A percentile compares a stretch with the other conserved stretches of the same genome.
These are phyloP conservation scores for Phragmites australis DNA, from an alignment of 176 grass and related monocot genomes.

Conservation along the genomic window DNA sequence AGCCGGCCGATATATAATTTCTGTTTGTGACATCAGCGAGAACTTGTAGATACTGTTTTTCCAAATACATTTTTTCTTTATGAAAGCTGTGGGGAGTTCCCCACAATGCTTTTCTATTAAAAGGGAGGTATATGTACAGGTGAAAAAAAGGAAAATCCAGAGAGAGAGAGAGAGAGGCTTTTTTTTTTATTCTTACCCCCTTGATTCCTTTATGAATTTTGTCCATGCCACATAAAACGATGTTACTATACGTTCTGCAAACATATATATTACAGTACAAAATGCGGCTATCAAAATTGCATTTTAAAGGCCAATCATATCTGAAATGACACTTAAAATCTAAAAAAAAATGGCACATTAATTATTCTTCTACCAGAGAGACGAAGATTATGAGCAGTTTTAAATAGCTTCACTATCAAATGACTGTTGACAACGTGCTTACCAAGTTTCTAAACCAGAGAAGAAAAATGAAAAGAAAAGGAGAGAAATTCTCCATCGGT, in stretches of 20 bases:
- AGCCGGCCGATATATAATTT: too few species aligned
- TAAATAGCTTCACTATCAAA: not conserved
- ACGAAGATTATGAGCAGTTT: not conserved
- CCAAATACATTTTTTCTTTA: too few species aligned
- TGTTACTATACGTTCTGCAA: not conserved
- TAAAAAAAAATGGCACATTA: not conserved
- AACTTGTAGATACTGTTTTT: too few species aligned
- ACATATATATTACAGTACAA: not conserved
- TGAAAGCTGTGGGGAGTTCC: too few species aligned
- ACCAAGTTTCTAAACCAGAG: not conserved
- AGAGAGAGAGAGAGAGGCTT: too few species aligned
- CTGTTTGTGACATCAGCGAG: too few species aligned
- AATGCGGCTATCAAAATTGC: not conserved
- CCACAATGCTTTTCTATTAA: too few species aligned
- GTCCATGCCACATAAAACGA: not conserved
- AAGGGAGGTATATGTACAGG: too few species aligned
- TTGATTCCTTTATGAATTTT: too few species aligned
- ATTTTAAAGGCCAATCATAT: not conserved
- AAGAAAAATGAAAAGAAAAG: not conserved
- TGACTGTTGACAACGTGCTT: not conserved
- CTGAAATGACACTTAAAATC: not conserved
- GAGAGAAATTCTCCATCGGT: not conserved
- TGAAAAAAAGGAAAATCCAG: too few species aligned
- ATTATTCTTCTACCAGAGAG: not conserved
- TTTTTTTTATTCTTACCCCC: too few species aligned